Evolutionary conservation across 306 rosid species (phyloP).

Genomic region (Sphenostylis stenocarpa): DNA sequence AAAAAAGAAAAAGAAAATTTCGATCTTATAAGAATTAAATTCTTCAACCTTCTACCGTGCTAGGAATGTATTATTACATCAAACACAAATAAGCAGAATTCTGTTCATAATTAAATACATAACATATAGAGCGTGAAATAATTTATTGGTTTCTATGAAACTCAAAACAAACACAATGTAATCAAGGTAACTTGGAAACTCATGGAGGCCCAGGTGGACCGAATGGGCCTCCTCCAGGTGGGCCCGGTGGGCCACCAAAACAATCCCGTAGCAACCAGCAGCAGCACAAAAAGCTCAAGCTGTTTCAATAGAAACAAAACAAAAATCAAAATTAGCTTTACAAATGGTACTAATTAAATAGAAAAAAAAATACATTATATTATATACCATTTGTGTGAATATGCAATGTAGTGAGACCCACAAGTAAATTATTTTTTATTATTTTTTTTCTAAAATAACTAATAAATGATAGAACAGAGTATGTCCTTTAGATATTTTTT

Average conservation of each 20-base stretch:
- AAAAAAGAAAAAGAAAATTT: too few species aligned
- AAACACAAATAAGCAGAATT: background rate
- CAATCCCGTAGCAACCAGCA: conserved; percentile 60
- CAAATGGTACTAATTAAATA: background rate
- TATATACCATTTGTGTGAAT: too few species aligned
- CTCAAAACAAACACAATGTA: background rate
- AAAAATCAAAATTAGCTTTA: background rate
- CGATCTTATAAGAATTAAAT: too few species aligned
- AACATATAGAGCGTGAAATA: background rate
- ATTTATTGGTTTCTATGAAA: background rate
- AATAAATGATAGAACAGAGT: background rate
- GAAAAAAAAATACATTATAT: too few species aligned
- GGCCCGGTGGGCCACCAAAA: conserved; percentile 51
- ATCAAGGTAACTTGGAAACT: background rate
- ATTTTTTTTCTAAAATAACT: background rate
- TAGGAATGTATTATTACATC: background rate
- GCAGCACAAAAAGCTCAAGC: conserved; percentile 55
- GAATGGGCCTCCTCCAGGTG: conserved; percentile 23
- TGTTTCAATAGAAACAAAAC: conserved; percentile 10
- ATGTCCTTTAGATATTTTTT: background rate
- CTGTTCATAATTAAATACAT: conserved; percentile 9
- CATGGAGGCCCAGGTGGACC: conserved; percentile 40
- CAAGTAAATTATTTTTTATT: background rate
- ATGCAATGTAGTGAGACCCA: background rate
- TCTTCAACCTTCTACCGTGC: background rate